phyloP scores from a whole-genome alignment of 208 protist species.

The Tritrichomonas musculus region DNA sequence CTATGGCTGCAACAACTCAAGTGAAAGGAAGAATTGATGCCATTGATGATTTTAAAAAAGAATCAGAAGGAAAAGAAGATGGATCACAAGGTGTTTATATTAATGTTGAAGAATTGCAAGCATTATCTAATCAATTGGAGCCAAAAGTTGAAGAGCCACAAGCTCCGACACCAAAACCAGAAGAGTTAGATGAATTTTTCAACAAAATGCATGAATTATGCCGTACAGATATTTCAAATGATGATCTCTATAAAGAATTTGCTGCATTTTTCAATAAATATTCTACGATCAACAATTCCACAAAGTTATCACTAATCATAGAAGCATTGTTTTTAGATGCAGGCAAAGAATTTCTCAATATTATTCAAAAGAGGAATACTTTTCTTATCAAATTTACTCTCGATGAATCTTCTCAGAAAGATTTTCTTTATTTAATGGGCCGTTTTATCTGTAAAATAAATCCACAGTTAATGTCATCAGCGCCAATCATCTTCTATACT shows the following conservation, averaged over 20 bases:
- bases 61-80: not conserved
- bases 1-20: not conserved
- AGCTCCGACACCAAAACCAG: not conserved
- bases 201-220: not conserved
- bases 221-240: not conserved
- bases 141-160: not conserved
- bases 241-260: not conserved
- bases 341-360: not conserved
- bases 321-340: not conserved
- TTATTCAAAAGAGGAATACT: not conserved
- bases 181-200: not conserved
- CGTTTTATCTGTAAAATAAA: not conserved
- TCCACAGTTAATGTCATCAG: not conserved
- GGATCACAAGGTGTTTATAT: not conserved
- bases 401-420: not conserved
- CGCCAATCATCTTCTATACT: not conserved
- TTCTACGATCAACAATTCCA: not conserved
- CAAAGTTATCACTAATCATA: not conserved
- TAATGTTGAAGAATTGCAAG: conserved; percentile 11
- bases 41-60: not conserved
- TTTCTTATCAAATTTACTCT: not conserved
- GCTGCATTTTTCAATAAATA: not conserved
- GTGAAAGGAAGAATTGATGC: not conserved
- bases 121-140: not conserved
- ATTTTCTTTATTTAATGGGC: not conserved